Conservation (phyloP, 2,329 filamentous ascomycete species). For the Arthrobotrys sphaeroides region DNA sequence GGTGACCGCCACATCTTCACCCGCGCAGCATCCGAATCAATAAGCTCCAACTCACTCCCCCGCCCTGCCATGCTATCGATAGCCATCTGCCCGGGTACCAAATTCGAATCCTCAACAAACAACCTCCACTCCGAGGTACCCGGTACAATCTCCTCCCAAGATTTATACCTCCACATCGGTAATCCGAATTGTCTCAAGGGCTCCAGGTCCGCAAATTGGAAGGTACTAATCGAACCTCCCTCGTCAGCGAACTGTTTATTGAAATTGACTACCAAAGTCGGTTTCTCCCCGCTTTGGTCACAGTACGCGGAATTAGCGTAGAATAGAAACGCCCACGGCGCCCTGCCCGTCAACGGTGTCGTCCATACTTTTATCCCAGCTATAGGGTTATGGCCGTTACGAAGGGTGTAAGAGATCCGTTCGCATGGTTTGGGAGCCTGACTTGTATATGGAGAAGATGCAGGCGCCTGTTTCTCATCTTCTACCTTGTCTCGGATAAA, state of each 20-base stretch:
- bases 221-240: not conserved
- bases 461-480: too few species aligned
- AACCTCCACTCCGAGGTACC: not conserved
- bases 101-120: conserved; percentile 13
- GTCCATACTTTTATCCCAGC: conserved; percentile 26
- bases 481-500: conserved; percentile 1
- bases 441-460: too few species aligned
- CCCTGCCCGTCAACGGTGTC: not conserved
- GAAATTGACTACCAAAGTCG: conserved; percentile 5
- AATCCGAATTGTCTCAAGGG: not conserved
- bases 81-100: conserved; percentile 11
- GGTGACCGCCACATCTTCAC: conserved; percentile 15
- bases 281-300: not conserved
- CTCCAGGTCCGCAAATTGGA: conserved; percentile 35
- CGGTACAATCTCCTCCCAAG: conserved; percentile 30
- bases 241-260: not conserved
- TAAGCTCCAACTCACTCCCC: not conserved
- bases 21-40: not conserved
- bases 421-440: not conserved
- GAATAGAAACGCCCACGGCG: conserved; percentile 26
- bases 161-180: conserved; percentile 5
- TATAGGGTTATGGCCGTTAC: not conserved
- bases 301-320: not conserved
- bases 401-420: not conserved
- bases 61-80: not conserved